Conservation (phyloP, 345 rosid species). For the Eucalyptus pauciflora region DNA sequence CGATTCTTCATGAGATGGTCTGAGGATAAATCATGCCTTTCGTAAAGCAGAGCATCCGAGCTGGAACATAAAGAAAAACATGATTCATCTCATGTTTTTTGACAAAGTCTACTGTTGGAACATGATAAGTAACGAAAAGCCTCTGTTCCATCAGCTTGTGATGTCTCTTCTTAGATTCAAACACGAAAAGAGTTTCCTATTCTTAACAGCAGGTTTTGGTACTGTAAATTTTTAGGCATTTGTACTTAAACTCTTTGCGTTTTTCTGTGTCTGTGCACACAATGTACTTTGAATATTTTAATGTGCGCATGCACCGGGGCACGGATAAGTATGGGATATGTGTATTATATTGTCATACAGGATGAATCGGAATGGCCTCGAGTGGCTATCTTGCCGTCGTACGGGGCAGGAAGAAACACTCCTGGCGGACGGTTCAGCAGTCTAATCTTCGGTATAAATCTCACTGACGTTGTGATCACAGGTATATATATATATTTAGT, state of each 20-base stretch:
- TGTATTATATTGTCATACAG: conserved; percentile 6
- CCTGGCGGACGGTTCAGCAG: conserved; percentile 37
- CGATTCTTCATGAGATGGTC: neutral
- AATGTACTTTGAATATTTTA: neutral
- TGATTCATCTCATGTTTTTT: neutral
- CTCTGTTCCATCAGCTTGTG: neutral
- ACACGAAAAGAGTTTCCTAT: neutral
- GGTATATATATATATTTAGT: conserved; percentile 13
- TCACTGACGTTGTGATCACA: conserved; percentile 67
- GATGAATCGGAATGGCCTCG: conserved; percentile 73
- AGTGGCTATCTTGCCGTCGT: conserved; percentile 46
- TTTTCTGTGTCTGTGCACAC: neutral
- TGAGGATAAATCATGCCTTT: neutral
- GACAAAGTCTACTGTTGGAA: neutral
- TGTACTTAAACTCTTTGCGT: neutral
- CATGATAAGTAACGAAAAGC: neutral
- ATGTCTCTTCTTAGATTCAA: neutral
- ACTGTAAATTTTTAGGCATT: neutral
- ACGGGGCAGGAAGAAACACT: conserved; percentile 59
- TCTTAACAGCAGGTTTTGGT: neutral
- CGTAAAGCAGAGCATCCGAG: neutral
- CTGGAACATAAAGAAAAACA: neutral
- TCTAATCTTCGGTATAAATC: conserved; percentile 64
- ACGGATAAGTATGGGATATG: neutral
- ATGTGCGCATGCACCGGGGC: neutral